These are phyloP conservation scores for Sarocladiaceae sp. DNA, from an alignment of 2,329 filamentous ascomycete genomes.

Conservation along the genomic window DNA sequence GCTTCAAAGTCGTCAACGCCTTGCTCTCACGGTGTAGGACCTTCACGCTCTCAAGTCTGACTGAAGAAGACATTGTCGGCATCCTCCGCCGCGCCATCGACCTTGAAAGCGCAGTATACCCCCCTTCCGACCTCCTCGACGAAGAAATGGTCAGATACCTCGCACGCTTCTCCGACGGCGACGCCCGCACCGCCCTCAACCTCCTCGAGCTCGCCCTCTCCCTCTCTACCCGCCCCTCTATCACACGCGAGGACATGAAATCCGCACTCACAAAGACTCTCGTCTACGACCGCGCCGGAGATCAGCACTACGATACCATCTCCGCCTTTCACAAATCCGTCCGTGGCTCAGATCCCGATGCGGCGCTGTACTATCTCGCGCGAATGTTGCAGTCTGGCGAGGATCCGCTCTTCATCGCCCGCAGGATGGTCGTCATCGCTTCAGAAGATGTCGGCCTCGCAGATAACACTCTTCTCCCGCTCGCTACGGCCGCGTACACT, in stretches of 20 bases:
- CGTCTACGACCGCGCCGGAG: constrained; percentile 89
- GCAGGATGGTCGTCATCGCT: constrained; percentile 89
- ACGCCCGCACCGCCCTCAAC: constrained; percentile 88
- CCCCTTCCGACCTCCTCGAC: constrained; percentile 58
- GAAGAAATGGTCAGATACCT: constrained; percentile 74
- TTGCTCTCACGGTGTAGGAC: constrained; percentile 84
- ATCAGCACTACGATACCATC: constrained; percentile 97
- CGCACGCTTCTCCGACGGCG: constrained; percentile 80
- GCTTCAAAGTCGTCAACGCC: constrained; percentile 85
- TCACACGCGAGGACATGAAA: constrained; percentile 74
- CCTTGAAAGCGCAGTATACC: constrained; percentile 43
- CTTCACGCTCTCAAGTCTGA: constrained; percentile 76
- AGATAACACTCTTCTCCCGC: constrained; percentile 73
- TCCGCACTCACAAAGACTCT: constrained; percentile 80
- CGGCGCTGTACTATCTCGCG: constrained; percentile 86
- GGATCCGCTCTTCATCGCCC: constrained; percentile 85
- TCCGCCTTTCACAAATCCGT: constrained; percentile 96
- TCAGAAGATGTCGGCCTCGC: constrained; percentile 91
- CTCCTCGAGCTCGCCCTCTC: constrained; percentile 84
- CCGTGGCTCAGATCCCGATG: constrained; percentile 79
- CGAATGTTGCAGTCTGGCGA: constrained; percentile 95
- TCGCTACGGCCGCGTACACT: constrained; percentile 80
- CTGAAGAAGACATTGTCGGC: constrained; percentile 60
- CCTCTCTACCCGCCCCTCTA: constrained; percentile 48
- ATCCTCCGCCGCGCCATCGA: constrained; percentile 73